Evolutionary conservation across 2,329 filamentous ascomycete genomes (phyloP).

Genomic region (Alternaria sp.): DNA sequence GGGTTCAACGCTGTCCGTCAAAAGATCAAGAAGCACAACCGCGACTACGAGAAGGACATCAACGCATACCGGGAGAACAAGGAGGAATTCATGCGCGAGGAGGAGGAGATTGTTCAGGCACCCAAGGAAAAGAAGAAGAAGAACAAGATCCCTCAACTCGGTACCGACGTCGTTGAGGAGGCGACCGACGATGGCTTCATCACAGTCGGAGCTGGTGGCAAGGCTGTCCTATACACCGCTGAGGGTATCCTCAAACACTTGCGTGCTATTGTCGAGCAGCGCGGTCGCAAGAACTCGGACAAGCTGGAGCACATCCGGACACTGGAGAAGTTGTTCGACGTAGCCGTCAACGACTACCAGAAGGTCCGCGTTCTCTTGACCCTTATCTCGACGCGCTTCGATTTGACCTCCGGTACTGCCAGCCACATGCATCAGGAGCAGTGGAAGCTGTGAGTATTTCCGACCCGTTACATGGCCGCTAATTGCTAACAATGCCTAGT

Average conservation of each 20-base stretch:
- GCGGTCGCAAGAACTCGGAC: slow-evolving; percentile 99
- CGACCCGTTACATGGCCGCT: not conserved
- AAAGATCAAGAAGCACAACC: slow-evolving; percentile 98
- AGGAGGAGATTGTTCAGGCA: slow-evolving; percentile 77
- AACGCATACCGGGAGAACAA: slow-evolving; percentile 87
- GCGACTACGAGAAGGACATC: slow-evolving; percentile 88
- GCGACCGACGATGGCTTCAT: slow-evolving; percentile 87
- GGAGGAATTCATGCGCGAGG: slow-evolving; percentile 85
- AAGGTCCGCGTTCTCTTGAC: slow-evolving; percentile 90
- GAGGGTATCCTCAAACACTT: slow-evolving; percentile 99
- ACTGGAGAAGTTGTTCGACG: slow-evolving; percentile 95
- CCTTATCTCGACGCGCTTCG: slow-evolving; percentile 92
- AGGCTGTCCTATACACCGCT: slow-evolving; percentile 88
- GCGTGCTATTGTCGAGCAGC: slow-evolving; percentile 88
- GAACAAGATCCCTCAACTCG: slow-evolving; percentile 61
- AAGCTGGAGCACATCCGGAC: slow-evolving; percentile 92
- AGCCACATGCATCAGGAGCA: slow-evolving; percentile 93
- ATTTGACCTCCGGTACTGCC: slow-evolving; percentile 80
- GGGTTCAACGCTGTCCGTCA: slow-evolving; percentile 97
- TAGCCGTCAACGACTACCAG: slow-evolving; percentile 91
- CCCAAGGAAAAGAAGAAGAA: slow-evolving; percentile 49
- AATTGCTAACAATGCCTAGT: slow-evolving; percentile 33
- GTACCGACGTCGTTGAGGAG: slow-evolving; percentile 60
- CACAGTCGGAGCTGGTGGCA: slow-evolving; percentile 87
- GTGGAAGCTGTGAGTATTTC: slow-evolving; percentile 75